Conservation (phyloP, 768 basidiomycete genomes). For the Thelephora ganbajun region DNA sequence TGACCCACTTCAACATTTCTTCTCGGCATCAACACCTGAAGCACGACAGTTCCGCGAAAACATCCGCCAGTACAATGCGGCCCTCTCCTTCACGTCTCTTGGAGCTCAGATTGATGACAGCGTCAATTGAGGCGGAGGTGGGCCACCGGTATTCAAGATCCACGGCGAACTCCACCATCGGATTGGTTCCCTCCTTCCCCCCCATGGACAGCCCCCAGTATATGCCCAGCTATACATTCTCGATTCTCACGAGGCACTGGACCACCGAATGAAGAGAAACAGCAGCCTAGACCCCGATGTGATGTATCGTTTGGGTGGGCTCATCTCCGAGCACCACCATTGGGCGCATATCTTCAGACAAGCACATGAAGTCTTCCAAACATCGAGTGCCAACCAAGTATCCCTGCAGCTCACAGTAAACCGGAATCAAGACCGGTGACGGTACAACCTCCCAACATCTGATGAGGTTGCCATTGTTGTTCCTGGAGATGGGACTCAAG, state of each 20-base stretch:
- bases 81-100: slow-evolving; percentile 26
- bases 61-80: slow-evolving; percentile 27
- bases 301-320: too few relatives aligned
- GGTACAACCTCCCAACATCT: slow-evolving; percentile 30
- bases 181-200: slow-evolving; percentile 19
- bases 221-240: slow-evolving; percentile 30
- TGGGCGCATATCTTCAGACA: slow-evolving; percentile 6
- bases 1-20: slow-evolving; percentile 9
- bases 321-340: slow-evolving; percentile 2
- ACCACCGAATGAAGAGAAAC: slow-evolving; percentile 10
- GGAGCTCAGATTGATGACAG: slow-evolving; percentile 17
- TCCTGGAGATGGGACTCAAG: slow-evolving; percentile 17
- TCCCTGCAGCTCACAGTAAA: neutral
- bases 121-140: slow-evolving; percentile 16
- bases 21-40: slow-evolving; percentile 7
- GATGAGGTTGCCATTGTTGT: slow-evolving; percentile 30
- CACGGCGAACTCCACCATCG: slow-evolving; percentile 23
- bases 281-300: too few relatives aligned
- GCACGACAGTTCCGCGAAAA: slow-evolving; percentile 18
- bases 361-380: slow-evolving; percentile 6
- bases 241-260: slow-evolving; percentile 22
- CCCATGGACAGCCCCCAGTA: slow-evolving; percentile 7
- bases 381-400: too few relatives aligned
- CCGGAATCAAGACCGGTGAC: slow-evolving; percentile 18
- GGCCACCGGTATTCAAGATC: slow-evolving; percentile 21